A percentile compares a stretch with the other conserved stretches of the same genome.
These are phyloP conservation scores for Aphanocladium album DNA, from an alignment of 2,329 filamentous ascomycete genomes.

Conservation along the genomic window DNA sequence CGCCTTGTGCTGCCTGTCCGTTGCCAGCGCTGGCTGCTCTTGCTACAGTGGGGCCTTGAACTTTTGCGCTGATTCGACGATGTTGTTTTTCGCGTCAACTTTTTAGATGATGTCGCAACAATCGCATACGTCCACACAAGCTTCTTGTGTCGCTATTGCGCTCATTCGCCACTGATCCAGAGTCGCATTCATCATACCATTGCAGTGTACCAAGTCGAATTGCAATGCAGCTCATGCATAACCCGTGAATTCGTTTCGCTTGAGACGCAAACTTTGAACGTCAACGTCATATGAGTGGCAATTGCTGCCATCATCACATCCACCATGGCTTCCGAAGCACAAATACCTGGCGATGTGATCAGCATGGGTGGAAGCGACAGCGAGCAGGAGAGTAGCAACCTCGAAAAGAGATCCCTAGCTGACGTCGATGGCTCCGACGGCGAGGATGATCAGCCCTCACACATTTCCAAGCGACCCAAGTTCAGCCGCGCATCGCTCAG, in stretches of 20 bases:
- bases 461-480: constrained; percentile 5
- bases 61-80: constrained; percentile 2
- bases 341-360: constrained; percentile 19
- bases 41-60: neutral
- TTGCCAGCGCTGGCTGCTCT: neutral
- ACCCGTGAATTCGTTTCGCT: neutral
- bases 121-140: neutral
- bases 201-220: neutral
- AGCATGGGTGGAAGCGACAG: constrained; percentile 19
- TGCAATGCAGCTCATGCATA: neutral
- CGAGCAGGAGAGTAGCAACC: constrained; percentile 18
- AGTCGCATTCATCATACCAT: neutral
- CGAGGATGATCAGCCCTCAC: constrained; percentile 13
- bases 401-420: constrained; percentile 26
- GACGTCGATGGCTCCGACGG: constrained; percentile 17
- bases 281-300: neutral
- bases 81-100: neutral
- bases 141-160: neutral
- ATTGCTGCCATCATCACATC: neutral
- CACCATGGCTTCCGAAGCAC: constrained; percentile 16
- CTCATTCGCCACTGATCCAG: too few relatives aligned
- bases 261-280: neutral
- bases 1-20: neutral
- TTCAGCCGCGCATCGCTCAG: constrained; percentile 15
- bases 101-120: neutral